Conservation (phyloP, 1,284 basidiomycete species). For the Heterobasidion irregulare region DNA sequence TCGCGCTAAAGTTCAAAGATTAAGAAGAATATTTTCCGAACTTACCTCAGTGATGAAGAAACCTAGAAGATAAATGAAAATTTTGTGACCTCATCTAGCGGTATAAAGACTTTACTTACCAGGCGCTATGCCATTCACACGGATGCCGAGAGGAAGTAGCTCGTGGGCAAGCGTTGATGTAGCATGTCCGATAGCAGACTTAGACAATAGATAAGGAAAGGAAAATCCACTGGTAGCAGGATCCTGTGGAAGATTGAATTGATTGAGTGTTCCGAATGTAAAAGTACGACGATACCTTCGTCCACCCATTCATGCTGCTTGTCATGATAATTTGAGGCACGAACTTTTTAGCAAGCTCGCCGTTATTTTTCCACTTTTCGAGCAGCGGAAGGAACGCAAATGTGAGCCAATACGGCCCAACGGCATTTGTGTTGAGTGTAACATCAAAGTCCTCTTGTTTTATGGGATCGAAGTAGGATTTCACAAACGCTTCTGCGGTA, state of each 20-base stretch:
- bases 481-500: constrained; percentile 28
- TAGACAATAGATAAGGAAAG: constrained; percentile 42
- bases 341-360: constrained; percentile 21
- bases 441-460: constrained; percentile 31
- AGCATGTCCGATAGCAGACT: constrained; percentile 41
- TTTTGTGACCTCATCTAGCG: no score
- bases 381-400: constrained; percentile 43
- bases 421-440: constrained; percentile 31
- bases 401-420: constrained; percentile 42
- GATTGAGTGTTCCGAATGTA: not conserved
- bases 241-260: constrained; percentile 21
- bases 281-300: constrained; percentile 24
- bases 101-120: constrained; percentile 16
- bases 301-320: constrained; percentile 47
- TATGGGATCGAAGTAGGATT: constrained; percentile 31
- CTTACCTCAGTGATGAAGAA: constrained; percentile 20
- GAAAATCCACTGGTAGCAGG: constrained; percentile 29
- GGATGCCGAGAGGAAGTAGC: constrained; percentile 40
- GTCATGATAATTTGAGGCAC: constrained; percentile 44
- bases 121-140: constrained; percentile 50
- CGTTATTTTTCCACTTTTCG: constrained; percentile 31
- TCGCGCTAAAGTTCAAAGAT: not conserved
- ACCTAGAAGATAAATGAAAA: constrained; percentile 8
- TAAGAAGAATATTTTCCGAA: not conserved
- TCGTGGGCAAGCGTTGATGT: constrained; percentile 42